A percentile compares a stretch with the other conserved stretches of the same genome.
Conservation (phyloP, 2,329 filamentous ascomycete genomes). For the Akanthomyces uredinophilus region DNA sequence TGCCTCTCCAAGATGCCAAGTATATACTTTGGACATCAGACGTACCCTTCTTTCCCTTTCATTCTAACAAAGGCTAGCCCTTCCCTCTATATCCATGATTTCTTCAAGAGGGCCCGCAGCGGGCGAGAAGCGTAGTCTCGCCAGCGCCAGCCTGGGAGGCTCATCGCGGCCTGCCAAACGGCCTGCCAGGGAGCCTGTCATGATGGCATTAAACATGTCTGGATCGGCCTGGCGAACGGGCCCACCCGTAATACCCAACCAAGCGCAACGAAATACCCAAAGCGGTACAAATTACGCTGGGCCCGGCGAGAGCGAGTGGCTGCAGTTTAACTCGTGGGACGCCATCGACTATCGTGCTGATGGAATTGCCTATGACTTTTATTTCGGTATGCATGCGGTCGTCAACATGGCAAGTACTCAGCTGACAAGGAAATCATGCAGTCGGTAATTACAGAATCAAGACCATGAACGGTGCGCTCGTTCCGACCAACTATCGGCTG, state of each 20-base stretch:
- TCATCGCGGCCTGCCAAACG: not conserved
- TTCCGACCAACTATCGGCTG: constrained; percentile 23
- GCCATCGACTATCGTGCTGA: not conserved
- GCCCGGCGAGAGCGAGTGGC: not conserved
- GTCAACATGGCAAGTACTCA: not conserved
- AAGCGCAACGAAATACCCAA: not conserved
- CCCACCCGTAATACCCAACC: not conserved
- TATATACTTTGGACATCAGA: not conserved
- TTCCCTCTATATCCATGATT: not conserved
- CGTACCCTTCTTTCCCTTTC: not conserved
- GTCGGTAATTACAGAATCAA: not conserved
- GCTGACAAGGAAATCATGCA: not conserved
- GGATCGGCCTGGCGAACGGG: no score
- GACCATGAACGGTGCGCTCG: constrained; percentile 23
- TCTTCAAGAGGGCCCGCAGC: not conserved
- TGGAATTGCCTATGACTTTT: not conserved
- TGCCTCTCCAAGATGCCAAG: not conserved
- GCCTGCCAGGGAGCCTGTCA: not conserved
- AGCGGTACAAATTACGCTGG: no score
- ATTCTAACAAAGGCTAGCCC: not conserved
- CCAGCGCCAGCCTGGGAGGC: not conserved
- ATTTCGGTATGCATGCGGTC: not conserved
- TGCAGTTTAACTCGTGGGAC: not conserved
- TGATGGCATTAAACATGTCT: not conserved
- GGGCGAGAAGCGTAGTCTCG: not conserved